A percentile compares a stretch with the other conserved stretches of the same genome.
These are phyloP conservation scores for Isoetes taiwanensis DNA, from an alignment of 75 land plant genomes.

Conservation along the genomic window DNA sequence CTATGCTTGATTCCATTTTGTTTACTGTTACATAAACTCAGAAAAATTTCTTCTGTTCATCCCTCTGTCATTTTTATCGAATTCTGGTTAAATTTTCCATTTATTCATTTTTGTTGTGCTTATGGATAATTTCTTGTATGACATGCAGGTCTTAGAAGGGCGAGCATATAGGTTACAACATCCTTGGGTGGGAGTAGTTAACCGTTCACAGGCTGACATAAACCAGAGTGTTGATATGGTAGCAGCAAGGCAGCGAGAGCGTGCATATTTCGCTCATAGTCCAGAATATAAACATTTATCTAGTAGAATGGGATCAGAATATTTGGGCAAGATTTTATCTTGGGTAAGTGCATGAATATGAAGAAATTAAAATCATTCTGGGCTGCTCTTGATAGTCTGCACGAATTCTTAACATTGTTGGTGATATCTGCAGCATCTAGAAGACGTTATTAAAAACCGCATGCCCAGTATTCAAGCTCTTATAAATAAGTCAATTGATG, in stretches of 20 bases:
- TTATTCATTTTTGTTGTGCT: too few relatives aligned
- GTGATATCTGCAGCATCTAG: slow-evolving; percentile 46
- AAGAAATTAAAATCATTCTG: not conserved
- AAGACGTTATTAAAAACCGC: slow-evolving; percentile 46
- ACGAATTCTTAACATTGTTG: not conserved
- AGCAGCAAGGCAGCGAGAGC: slow-evolving; percentile 49
- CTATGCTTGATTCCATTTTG: too few relatives aligned
- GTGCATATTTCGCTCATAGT: slow-evolving; percentile 61
- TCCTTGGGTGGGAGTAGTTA: slow-evolving; percentile 89
- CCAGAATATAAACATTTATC: slow-evolving; percentile 69
- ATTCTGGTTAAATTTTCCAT: too few relatives aligned
- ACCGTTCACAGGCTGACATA: slow-evolving; percentile 88
- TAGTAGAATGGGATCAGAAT: slow-evolving; percentile 74
- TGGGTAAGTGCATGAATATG: slow-evolving; percentile 23
- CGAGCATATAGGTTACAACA: slow-evolving; percentile 61
- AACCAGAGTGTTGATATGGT: slow-evolving; percentile 82
- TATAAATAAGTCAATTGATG: slow-evolving; percentile 73
- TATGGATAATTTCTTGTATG: too few relatives aligned
- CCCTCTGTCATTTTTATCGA: too few relatives aligned
- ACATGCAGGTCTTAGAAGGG: slow-evolving; percentile 63
- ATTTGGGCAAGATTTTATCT: slow-evolving; percentile 71
- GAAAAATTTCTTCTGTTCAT: too few relatives aligned
- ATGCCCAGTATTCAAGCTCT: slow-evolving; percentile 63
- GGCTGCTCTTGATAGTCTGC: not conserved
- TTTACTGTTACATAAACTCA: too few relatives aligned